Conservation (phyloP, 176 grass and related monocot species). For the Avena sativa region DNA sequence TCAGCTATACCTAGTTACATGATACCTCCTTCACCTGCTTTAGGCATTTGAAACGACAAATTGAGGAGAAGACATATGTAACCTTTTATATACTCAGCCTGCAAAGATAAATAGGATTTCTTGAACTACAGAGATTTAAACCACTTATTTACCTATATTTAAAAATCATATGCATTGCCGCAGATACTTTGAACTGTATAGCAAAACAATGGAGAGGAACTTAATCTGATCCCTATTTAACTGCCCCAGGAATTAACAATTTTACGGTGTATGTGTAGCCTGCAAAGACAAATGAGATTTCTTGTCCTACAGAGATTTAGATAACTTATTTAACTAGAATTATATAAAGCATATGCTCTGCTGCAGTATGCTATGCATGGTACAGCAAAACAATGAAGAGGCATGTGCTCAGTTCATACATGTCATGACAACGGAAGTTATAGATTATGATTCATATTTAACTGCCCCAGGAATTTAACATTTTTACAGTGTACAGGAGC, state of each 20-base stretch:
- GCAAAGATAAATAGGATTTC: not conserved
- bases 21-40: not conserved
- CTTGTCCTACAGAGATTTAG: not conserved
- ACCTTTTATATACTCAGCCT: not conserved
- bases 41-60: not conserved
- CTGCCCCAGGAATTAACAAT: too few relatives aligned
- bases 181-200: too few relatives aligned
- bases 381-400: not conserved
- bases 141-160: not conserved
- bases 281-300: conserved; percentile 2
- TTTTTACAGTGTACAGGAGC: conserved; percentile 11
- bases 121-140: conserved; percentile 2
- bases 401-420: not conserved
- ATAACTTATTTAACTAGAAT: not conserved
- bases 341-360: not conserved
- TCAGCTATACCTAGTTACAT: conserved; percentile 1
- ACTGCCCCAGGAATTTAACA: not conserved
- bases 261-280: too few relatives aligned
- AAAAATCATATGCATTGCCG: too few relatives aligned
- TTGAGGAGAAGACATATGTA: not conserved
- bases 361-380: not conserved
- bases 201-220: too few relatives aligned
- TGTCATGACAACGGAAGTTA: not conserved
- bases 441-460: not conserved
- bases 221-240: too few relatives aligned